Evolutionary conservation across 148 eudicot species (phyloP).

Genomic region (Diospyros kaki): DNA sequence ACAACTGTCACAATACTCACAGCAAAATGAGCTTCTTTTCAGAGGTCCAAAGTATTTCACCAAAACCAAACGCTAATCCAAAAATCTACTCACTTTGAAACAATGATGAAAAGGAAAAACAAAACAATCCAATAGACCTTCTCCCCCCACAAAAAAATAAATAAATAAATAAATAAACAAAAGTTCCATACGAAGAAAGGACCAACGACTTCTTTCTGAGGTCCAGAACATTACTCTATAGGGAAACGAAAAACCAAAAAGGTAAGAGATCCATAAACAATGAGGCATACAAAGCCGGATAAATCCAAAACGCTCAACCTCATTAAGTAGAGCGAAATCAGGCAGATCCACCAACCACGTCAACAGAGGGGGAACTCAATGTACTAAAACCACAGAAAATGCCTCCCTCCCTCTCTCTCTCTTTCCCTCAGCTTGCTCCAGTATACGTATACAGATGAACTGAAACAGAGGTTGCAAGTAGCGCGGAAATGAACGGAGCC

Average conservation of each 20-base stretch:
- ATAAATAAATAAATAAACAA: not conserved
- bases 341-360: constrained; percentile 13
- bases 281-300: not conserved
- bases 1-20: not conserved
- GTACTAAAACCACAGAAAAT: too few species aligned
- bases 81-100: not conserved
- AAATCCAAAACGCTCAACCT: not conserved
- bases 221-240: not conserved
- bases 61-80: not conserved
- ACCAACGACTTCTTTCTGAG: too few species aligned
- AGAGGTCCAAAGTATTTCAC: not conserved
- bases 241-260: not conserved
- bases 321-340: not conserved
- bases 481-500: too few species aligned
- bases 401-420: too few species aligned
- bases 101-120: not conserved
- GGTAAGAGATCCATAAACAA: constrained; percentile 1
- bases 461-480: too few species aligned
- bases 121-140: not conserved
- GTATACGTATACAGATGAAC: too few species aligned
- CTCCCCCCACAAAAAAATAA: not conserved
- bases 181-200: not conserved
- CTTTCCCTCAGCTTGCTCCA: too few species aligned
- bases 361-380: not conserved
- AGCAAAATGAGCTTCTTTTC: not conserved